These are phyloP conservation scores for Pseudozyma flocculosa DNA, from an alignment of 1,284 basidiomycete species.

Conservation along the genomic window DNA sequence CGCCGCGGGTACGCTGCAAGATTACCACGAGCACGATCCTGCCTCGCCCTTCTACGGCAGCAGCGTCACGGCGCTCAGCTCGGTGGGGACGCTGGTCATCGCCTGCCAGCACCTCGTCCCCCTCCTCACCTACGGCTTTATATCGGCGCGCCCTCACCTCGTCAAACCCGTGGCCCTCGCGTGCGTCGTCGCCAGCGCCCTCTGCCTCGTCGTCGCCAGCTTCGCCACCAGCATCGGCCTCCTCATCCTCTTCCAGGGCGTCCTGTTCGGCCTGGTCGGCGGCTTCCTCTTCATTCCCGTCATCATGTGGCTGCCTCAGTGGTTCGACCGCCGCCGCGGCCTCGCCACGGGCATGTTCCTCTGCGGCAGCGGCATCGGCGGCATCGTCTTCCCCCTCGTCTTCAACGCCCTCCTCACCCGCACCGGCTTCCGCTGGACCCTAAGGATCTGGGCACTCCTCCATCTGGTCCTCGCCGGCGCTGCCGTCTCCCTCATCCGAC, in stretches of 20 bases:
- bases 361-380: conserved; percentile 34
- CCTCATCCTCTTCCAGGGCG: conserved; percentile 40
- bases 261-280: conserved; percentile 31
- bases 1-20: conserved; percentile 51
- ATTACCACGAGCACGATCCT: conserved; percentile 42
- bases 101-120: conserved; percentile 42
- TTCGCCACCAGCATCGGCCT: conserved; percentile 27
- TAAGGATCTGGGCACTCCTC: conserved; percentile 27
- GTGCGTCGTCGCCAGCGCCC: conserved; percentile 13
- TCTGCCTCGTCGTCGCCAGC: conserved; percentile 39
- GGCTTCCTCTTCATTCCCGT: conserved; percentile 39
- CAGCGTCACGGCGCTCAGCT: conserved; percentile 20
- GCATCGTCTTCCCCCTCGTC: conserved; percentile 43
- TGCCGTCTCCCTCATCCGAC: conserved; percentile 15
- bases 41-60: conserved; percentile 33
- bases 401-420: conserved; percentile 20
- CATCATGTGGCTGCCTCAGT: conserved; percentile 42
- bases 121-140: conserved; percentile 31
- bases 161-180: conserved; percentile 26
- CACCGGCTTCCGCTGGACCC: conserved; percentile 43
- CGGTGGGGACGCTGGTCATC: conserved; percentile 39
- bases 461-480: conserved; percentile 25
- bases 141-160: conserved; percentile 27
- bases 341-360: conserved; percentile 44
- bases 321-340: conserved; percentile 37